Evolutionary conservation across 2,329 filamentous ascomycete species (phyloP).

Genomic region (Endoconidiophora polonica): DNA sequence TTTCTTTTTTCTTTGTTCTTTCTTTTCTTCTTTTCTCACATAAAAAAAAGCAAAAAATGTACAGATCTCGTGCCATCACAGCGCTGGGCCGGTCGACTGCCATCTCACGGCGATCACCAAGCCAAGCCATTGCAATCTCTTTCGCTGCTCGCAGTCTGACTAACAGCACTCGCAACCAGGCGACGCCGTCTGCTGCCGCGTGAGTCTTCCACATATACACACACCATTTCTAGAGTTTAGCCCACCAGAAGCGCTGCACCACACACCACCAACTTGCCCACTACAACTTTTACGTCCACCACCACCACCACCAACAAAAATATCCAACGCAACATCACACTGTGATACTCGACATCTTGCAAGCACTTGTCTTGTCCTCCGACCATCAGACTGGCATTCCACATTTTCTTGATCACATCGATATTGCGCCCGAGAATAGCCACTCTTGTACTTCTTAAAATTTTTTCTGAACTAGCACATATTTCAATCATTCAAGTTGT

Average conservation of each 20-base stretch:
- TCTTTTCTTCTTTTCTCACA: not conserved
- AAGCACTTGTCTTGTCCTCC: not conserved
- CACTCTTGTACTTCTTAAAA: not conserved
- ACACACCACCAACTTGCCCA: not conserved
- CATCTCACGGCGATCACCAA: conserved; percentile 10
- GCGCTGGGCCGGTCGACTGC: conserved; percentile 8
- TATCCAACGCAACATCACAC: not conserved
- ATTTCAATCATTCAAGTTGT: not conserved
- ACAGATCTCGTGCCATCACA: conserved; percentile 12
- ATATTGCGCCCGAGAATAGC: not conserved
- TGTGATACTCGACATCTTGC: not conserved
- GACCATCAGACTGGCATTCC: not conserved
- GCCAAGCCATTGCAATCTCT: conserved; percentile 12
- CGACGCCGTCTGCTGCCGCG: conserved; percentile 9
- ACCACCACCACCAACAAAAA: not conserved
- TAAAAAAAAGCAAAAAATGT: conserved; percentile 6
- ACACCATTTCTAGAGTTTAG: not conserved
- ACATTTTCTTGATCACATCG: not conserved
- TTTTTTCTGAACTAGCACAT: not conserved
- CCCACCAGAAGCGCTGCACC: no score
- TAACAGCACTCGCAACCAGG: conserved; percentile 14
- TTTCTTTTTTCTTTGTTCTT: conserved; percentile 7
- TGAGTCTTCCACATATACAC: conserved; percentile 16
- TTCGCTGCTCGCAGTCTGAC: conserved; percentile 10
- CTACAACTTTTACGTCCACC: no score